Base-by-base conservation (phyloP, 768 basidiomycete genomes). In the Coprinopsis sp. region DNA sequence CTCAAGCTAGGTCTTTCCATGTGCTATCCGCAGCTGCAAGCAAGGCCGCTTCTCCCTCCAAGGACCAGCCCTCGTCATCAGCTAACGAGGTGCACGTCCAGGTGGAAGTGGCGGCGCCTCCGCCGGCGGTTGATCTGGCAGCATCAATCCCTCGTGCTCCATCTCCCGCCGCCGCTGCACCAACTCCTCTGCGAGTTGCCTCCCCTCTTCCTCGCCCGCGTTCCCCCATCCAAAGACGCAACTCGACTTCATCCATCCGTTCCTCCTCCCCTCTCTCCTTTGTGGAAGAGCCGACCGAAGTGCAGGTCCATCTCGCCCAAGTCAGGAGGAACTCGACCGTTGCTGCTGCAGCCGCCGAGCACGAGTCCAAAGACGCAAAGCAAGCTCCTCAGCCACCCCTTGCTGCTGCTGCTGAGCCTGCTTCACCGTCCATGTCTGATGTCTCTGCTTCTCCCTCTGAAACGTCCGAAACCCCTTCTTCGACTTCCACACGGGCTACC, bases 1-100 rank as follows among this genome's bases (percentile, higher is more conserved):
- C 78, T 6, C 82, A 86, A 53, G 73, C 79, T 10, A 77, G 81
- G 10, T 72, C 79, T 10, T 72, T 71, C 1, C 87, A 86, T 54
- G 71, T 76, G 0, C 81, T 85, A 45, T 66, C 72, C 1, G 56
- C 66, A 18, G 55, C 55, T 5, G 62, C 60, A 14, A 52, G 53
- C 19, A 48, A 58, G 50, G 52, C 55, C 36, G 37, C 44, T 39
- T 1, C 28, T 14, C 16, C 39, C 14, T 19, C 29, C 28, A 14
- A 33, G 19, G 10, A 13, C 36, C 23, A n/a, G n/a, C n/a, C n/a
- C n/a, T n/a, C n/a, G n/a, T n/a, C n/a, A n/a, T n/a, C 7, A 31
- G 39, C 3, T n/a, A 19, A 36, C 13, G 34, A 14, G 8, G 34
- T 8, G n/a, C 30, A 14, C 8, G 34, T 36, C 34, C 34, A 36